Percentiles rank a stretch among this genome's conserved stretches.
Evolutionary conservation across 371 early-diverging fungal genomes (phyloP).

Genomic region (Dinochytrium kinnereticum): DNA sequence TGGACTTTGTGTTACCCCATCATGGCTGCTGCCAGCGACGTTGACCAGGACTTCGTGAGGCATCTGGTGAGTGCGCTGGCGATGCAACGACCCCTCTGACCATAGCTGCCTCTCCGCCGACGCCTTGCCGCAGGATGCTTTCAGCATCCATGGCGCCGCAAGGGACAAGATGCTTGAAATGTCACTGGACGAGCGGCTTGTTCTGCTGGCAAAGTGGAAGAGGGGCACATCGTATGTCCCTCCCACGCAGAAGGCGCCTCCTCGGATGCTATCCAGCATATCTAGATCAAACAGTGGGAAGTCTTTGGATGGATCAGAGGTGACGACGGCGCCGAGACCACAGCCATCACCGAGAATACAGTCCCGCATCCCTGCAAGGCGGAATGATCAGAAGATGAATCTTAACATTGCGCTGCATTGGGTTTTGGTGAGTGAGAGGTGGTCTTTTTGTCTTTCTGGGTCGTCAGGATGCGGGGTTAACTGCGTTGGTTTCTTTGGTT

Average conservation of each 20-base stretch:
- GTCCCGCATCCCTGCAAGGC: neutral
- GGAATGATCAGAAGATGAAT: neutral
- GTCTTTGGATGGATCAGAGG: neutral
- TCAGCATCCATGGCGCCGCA: neutral
- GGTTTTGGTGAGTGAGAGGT: neutral
- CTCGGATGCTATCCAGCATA: neutral
- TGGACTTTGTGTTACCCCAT: too few species aligned
- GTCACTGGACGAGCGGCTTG: neutral
- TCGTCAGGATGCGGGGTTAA: too few species aligned
- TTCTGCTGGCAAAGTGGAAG: neutral
- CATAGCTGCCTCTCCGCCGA: neutral
- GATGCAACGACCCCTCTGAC: neutral
- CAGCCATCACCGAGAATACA: neutral
- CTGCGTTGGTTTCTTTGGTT: too few species aligned
- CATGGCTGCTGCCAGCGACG: neutral
- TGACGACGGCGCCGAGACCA: neutral
- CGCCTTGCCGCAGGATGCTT: neutral
- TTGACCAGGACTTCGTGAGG: neutral
- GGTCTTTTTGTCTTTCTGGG: too few species aligned
- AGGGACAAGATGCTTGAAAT: neutral
- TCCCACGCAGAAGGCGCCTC: neutral
- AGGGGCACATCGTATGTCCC: neutral
- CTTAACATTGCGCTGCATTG: neutral
- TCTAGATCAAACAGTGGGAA: neutral
- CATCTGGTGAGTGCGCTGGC: neutral